phyloP scores from a whole-genome alignment of 1,284 basidiomycete genomes.

The Pascua sp. region DNA sequence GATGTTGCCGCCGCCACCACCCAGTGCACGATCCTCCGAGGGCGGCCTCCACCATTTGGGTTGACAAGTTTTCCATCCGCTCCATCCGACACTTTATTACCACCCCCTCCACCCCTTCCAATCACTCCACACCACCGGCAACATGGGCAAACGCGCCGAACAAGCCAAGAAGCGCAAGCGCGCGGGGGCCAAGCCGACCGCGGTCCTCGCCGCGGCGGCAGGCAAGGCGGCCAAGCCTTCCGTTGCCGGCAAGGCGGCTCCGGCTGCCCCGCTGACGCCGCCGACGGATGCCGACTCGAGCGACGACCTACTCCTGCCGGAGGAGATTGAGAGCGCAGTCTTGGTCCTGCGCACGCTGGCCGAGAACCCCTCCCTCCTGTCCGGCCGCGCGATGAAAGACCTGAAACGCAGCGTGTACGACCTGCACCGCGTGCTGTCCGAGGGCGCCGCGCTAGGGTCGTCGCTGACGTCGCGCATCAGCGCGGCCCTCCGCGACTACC shows the following conservation, averaged over 20 bases:
- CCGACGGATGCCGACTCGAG: neutral
- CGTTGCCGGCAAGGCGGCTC: neutral
- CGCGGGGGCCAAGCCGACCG: constrained; percentile 4
- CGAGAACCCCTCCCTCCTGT: constrained; percentile 39
- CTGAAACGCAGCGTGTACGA: constrained; percentile 46
- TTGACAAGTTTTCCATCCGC: no score
- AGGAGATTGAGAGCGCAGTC: constrained; percentile 43
- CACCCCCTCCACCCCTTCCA: no score
- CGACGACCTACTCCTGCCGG: constrained; percentile 29
- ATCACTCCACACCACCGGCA: neutral
- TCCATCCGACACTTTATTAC: no score
- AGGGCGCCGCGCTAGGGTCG: constrained; percentile 41
- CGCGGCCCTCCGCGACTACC: constrained; percentile 52
- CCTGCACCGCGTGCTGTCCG: constrained; percentile 40
- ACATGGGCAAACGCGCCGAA: constrained; percentile 29
- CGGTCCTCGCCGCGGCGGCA: neutral
- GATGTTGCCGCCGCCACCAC: no score
- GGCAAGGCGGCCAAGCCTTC: constrained; percentile 3
- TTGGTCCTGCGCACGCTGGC: constrained; percentile 37
- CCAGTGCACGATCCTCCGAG: no score
- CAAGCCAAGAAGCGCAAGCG: constrained; percentile 22
- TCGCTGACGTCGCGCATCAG: constrained; percentile 55
- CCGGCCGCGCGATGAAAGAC: constrained; percentile 39
- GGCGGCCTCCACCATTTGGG: no score
- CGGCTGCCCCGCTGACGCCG: neutral